These are phyloP conservation scores for Oldenlandia corymbosa DNA, from an alignment of 257 asterid genomes.

Conservation along the genomic window DNA sequence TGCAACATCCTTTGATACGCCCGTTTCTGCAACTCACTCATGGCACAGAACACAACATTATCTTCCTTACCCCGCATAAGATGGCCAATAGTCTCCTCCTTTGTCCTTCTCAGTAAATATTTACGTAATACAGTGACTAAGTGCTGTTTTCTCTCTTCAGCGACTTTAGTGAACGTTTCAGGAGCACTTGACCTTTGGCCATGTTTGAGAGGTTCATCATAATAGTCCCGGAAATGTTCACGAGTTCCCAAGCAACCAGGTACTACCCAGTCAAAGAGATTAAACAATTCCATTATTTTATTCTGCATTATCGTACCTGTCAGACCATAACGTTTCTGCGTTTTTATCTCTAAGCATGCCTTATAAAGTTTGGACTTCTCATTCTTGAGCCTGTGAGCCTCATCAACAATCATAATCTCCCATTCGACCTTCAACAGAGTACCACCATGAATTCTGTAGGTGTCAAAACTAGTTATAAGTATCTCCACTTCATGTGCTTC, in stretches of 20 bases:
- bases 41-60: conserved; percentile 84
- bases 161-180: conserved; percentile 57
- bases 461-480: conserved; percentile 87
- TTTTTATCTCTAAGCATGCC: conserved; percentile 60
- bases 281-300: conserved; percentile 84
- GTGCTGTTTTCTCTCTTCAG: conserved; percentile 79
- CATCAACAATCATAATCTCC: conserved; percentile 83
- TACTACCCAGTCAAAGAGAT: conserved; percentile 72
- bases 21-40: conserved; percentile 88
- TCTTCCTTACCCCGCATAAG: conserved; percentile 98
- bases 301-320: conserved; percentile 97
- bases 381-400: conserved; percentile 90
- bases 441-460: conserved; percentile 75
- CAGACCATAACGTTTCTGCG: conserved; percentile 82
- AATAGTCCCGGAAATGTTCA: conserved; percentile 89
- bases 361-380: conserved; percentile 81
- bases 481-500: conserved; percentile 57
- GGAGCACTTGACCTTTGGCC: conserved; percentile 97
- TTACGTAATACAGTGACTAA: conserved; percentile 58
- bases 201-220: conserved; percentile 92
- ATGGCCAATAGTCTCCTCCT: conserved; percentile 94
- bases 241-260: conserved; percentile 90
- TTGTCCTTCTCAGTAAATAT: conserved; percentile 89
- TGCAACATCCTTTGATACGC: conserved; percentile 70
- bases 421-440: conserved; percentile 56